These are phyloP conservation scores for Gentiana straminea DNA, from an alignment of 257 asterid genomes.

Conservation along the genomic window DNA sequence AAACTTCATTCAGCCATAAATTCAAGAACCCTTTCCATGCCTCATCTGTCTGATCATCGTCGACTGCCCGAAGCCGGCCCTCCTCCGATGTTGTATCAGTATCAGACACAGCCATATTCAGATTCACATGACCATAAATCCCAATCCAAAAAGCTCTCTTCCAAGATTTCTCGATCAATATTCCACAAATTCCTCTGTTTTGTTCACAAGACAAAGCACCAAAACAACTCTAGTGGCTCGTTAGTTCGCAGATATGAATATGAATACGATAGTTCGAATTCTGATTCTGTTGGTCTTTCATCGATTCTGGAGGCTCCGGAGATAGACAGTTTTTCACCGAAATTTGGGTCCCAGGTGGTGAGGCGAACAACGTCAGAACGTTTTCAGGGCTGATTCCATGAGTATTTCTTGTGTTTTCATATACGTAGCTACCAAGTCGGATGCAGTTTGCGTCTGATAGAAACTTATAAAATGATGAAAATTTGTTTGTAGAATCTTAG, in stretches of 20 bases:
- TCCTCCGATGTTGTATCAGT: slow-evolving; percentile 4
- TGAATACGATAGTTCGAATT: slow-evolving; percentile 13
- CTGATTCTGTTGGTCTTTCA: slow-evolving; percentile 33
- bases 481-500: no score
- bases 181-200: slow-evolving; percentile 43
- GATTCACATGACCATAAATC: neutral
- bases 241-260: slow-evolving; percentile 6
- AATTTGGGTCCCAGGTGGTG: slow-evolving; percentile 35
- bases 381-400: slow-evolving; percentile 23
- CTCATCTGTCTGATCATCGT: slow-evolving; percentile 46
- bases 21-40: slow-evolving; percentile 66
- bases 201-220: slow-evolving; percentile 33
- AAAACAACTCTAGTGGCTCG: neutral
- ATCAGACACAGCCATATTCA: neutral
- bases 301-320: slow-evolving; percentile 59
- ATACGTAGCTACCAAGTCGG: no score
- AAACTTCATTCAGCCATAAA: slow-evolving; percentile 55
- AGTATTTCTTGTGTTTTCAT: slow-evolving; percentile 47
- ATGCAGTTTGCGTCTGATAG: no score
- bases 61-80: neutral
- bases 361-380: slow-evolving; percentile 47
- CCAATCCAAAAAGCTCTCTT: slow-evolving; percentile 22
- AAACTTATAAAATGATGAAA: no score
- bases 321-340: slow-evolving; percentile 44
- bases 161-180: slow-evolving; percentile 39